Conservation (phyloP, 768 basidiomycete genomes). For the Lactarius quietus region DNA sequence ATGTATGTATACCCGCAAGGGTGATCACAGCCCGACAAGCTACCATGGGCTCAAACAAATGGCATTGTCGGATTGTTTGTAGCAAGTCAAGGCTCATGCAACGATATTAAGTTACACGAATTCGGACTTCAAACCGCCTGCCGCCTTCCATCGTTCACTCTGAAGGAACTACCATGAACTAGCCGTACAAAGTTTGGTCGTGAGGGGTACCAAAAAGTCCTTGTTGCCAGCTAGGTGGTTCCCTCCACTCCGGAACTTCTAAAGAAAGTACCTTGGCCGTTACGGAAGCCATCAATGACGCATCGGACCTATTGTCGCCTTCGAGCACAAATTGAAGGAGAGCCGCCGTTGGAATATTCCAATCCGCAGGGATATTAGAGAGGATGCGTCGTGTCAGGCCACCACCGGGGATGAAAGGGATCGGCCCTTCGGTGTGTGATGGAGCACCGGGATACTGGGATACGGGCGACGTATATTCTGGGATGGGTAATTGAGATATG, state of each 20-base stretch:
- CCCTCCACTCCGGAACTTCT: slow-evolving; percentile 46
- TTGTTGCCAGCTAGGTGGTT: slow-evolving; percentile 60
- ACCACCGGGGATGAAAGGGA: slow-evolving; percentile 77
- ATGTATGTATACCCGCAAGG: background rate
- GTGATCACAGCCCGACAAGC: background rate
- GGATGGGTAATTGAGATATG: slow-evolving; percentile 48
- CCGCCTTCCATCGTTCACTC: background rate
- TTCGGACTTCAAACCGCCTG: background rate
- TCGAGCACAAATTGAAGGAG: slow-evolving; percentile 76
- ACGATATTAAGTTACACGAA: background rate
- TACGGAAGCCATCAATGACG: slow-evolving; percentile 54
- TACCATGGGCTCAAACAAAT: background rate
- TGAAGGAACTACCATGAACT: slow-evolving; percentile 20
- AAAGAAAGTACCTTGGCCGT: slow-evolving; percentile 46
- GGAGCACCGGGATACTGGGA: slow-evolving; percentile 34
- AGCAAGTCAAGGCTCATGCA: background rate
- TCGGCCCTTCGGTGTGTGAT: slow-evolving; percentile 32
- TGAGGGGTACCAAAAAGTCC: slow-evolving; percentile 70
- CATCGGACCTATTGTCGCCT: slow-evolving; percentile 78
- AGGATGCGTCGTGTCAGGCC: slow-evolving; percentile 69
- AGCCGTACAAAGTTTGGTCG: slow-evolving; percentile 71
- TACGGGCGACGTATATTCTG: slow-evolving; percentile 50
- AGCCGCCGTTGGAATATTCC: slow-evolving; percentile 52
- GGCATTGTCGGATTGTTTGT: background rate
- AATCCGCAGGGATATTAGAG: slow-evolving; percentile 40